Evolutionary conservation across 305 asterid species (phyloP).

Genomic region (Rubia balearica): DNA sequence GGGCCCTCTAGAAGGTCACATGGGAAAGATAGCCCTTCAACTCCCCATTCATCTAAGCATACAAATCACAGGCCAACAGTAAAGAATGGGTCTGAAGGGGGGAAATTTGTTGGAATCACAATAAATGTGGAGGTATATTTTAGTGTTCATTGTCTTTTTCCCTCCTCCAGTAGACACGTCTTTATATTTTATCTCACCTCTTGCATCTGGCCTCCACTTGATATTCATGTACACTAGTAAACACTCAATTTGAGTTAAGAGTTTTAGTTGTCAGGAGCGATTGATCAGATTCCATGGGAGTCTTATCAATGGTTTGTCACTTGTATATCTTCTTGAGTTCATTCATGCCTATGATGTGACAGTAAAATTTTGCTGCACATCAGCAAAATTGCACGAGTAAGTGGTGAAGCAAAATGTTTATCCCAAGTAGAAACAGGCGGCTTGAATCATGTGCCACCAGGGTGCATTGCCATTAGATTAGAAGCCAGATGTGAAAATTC

Average conservation of each 20-base stretch:
- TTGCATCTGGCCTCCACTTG: not conserved
- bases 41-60: constrained; percentile 24
- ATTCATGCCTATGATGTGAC: not conserved
- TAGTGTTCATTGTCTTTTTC: constrained; percentile 6
- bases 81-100: constrained; percentile 26
- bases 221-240: not conserved
- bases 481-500: not conserved
- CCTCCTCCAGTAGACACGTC: not conserved
- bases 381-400: constrained; percentile 1
- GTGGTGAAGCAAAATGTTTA: not conserved
- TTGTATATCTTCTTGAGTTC: not conserved
- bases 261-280: not conserved
- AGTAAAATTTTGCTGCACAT: not conserved
- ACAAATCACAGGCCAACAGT: constrained; percentile 28
- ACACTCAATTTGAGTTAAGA: constrained; percentile 1
- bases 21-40: constrained; percentile 32
- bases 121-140: constrained; percentile 41
- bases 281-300: not conserved
- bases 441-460: not conserved
- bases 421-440: too few species aligned
- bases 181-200: not conserved
- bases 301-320: not conserved
- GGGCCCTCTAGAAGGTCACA: constrained; percentile 17
- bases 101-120: constrained; percentile 27
- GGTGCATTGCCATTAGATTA: too few species aligned